These are phyloP conservation scores for Shiraia bambusicola DNA, from an alignment of 2,329 filamentous ascomycete species.

Conservation along the genomic window DNA sequence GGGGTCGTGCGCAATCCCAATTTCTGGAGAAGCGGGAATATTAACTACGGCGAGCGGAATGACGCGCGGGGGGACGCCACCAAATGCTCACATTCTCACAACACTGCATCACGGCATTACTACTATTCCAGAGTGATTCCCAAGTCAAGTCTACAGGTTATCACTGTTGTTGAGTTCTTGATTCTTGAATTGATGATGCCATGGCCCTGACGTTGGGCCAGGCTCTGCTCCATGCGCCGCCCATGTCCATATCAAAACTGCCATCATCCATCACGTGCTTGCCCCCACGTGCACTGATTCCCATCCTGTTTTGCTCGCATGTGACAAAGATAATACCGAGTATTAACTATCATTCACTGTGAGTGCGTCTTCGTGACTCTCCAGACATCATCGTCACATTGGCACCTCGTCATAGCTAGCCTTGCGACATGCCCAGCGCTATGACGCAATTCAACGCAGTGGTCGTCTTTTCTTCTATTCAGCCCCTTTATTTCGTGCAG, in stretches of 20 bases:
- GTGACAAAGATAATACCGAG: neutral
- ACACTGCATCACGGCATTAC: neutral
- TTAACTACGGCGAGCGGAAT: conserved; percentile 9
- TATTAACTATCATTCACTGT: neutral
- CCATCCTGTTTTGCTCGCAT: conserved; percentile 14
- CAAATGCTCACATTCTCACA: conserved; percentile 2
- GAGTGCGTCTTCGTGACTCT: too few relatives aligned
- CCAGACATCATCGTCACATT: too few relatives aligned
- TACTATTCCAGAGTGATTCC: neutral
- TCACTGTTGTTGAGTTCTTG: too few relatives aligned
- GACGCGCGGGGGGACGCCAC: conserved; percentile 7
- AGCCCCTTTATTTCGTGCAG: conserved; percentile 4
- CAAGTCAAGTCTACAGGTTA: too few relatives aligned
- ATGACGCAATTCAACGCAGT: too few relatives aligned
- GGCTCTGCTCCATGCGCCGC: conserved; percentile 20
- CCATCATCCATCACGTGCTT: neutral
- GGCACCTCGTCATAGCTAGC: too few relatives aligned
- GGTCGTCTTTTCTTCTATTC: too few relatives aligned
- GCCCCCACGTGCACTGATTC: conserved; percentile 19
- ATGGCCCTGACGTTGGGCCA: conserved; percentile 26
- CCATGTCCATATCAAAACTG: conserved; percentile 3
- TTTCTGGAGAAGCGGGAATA: conserved; percentile 15
- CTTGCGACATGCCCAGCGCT: too few relatives aligned
- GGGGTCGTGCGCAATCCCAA: conserved; percentile 3
- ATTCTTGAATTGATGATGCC: conserved; percentile 13